Percentiles rank a stretch among this genome's conserved stretches.
Evolutionary conservation across 805 yeast species (phyloP).

Genomic region (Wickerhamomyces kurtzmanii): DNA sequence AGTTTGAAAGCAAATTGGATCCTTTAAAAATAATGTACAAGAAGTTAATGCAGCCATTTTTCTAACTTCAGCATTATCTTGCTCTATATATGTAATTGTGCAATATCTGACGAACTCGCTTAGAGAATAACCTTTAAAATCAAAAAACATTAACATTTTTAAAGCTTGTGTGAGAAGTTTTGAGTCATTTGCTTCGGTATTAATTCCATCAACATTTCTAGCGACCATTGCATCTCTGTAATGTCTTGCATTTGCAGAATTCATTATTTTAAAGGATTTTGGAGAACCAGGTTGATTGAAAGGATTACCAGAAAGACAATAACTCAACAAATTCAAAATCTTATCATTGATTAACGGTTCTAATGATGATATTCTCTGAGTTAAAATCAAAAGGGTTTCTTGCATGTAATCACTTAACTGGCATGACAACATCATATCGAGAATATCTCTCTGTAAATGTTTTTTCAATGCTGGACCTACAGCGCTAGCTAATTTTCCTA

Average conservation of each 20-base stretch:
- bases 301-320: constrained; percentile 69
- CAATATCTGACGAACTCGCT: constrained; percentile 85
- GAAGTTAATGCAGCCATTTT: constrained; percentile 81
- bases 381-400: constrained; percentile 58
- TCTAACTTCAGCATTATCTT: constrained; percentile 69
- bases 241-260: constrained; percentile 58
- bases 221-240: constrained; percentile 68
- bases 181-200: constrained; percentile 34
- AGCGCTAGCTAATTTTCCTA: constrained; percentile 77
- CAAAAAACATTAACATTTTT: constrained; percentile 64
- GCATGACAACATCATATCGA: constrained; percentile 72
- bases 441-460: constrained; percentile 70
- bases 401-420: constrained; percentile 80
- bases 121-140: constrained; percentile 65
- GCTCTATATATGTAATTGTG: constrained; percentile 76
- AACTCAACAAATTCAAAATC: constrained; percentile 60
- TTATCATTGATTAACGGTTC: constrained; percentile 64
- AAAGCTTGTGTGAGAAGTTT: constrained; percentile 66
- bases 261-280: constrained; percentile 47
- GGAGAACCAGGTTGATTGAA: constrained; percentile 87
- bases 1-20: constrained; percentile 76
- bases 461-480: constrained; percentile 92
- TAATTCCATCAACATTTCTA: constrained; percentile 39
- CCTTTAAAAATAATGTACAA: constrained; percentile 63
- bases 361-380: constrained; percentile 69